These are phyloP conservation scores for Stenocarpella maydis DNA, from an alignment of 2,329 filamentous ascomycete species.

Conservation along the genomic window DNA sequence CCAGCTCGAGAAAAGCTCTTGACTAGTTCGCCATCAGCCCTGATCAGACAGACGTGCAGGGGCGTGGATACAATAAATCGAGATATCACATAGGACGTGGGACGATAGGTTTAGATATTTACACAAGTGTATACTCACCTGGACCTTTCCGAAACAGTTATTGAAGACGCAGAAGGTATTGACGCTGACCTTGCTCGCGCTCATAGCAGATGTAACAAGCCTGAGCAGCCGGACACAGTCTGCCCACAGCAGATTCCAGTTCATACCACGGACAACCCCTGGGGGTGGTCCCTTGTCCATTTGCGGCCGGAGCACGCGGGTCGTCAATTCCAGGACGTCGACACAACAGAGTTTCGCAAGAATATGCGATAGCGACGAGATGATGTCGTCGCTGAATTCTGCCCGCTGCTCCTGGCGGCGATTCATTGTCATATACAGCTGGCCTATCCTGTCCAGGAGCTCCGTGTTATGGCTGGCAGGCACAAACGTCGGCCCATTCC, in stretches of 20 bases:
- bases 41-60: background rate
- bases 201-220: slow-evolving; percentile 6
- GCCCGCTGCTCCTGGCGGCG: slow-evolving; percentile 5
- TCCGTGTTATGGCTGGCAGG: background rate
- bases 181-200: background rate
- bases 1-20: background rate
- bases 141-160: slow-evolving; percentile 13
- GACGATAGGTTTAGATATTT: too few species aligned
- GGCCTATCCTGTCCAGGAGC: background rate
- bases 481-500: too few species aligned
- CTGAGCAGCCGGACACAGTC: slow-evolving; percentile 18
- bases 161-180: slow-evolving; percentile 6
- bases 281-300: background rate
- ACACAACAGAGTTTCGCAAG: background rate
- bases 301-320: background rate
- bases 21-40: background rate
- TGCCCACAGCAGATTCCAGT: slow-evolving; percentile 22
- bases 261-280: background rate
- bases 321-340: background rate
- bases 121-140: background rate
- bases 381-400: slow-evolving; percentile 18
- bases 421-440: background rate
- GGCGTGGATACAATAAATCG: too few species aligned
- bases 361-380: background rate
- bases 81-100: too few species aligned